phyloP scores from a whole-genome alignment of 257 asterid genomes.

The Cynanchum wilfordii region DNA sequence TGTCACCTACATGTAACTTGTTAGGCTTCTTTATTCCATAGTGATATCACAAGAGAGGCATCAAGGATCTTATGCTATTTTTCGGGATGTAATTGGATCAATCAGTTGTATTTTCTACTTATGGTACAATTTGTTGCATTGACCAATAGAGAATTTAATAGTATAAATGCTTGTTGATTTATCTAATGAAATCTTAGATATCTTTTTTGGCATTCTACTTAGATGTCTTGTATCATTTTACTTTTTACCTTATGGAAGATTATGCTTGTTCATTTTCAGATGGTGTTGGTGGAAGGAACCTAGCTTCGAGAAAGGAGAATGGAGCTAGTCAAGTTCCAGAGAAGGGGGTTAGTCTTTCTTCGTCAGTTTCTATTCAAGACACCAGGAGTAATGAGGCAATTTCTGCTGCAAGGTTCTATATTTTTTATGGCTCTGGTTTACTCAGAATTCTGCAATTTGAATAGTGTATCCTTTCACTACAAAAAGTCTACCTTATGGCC shows the following conservation, averaged over 20 bases:
- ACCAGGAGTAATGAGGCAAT: constrained; percentile 40
- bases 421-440: constrained; percentile 4
- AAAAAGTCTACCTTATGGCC: not conserved
- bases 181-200: not conserved
- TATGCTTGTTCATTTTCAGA: constrained; percentile 34
- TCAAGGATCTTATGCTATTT: not conserved
- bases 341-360: constrained; percentile 37
- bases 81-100: not conserved
- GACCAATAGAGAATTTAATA: not conserved
- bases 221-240: constrained; percentile 4
- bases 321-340: constrained; percentile 34
- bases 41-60: not conserved
- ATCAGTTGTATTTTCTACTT: not conserved
- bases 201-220: not conserved
- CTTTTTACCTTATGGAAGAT: constrained; percentile 5
- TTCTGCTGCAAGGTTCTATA: constrained; percentile 47
- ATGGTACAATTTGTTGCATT: constrained; percentile 6
- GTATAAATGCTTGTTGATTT: not conserved
- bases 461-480: not conserved
- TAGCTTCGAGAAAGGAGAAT: constrained; percentile 44
- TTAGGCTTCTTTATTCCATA: not conserved
- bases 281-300: constrained; percentile 60
- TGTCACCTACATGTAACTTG: not conserved
- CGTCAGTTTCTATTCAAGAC: constrained; percentile 39
- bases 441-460: not conserved